These are phyloP conservation scores for Penicillium sp. DNA, from an alignment of 2,329 filamentous ascomycete species.

Conservation along the genomic window DNA sequence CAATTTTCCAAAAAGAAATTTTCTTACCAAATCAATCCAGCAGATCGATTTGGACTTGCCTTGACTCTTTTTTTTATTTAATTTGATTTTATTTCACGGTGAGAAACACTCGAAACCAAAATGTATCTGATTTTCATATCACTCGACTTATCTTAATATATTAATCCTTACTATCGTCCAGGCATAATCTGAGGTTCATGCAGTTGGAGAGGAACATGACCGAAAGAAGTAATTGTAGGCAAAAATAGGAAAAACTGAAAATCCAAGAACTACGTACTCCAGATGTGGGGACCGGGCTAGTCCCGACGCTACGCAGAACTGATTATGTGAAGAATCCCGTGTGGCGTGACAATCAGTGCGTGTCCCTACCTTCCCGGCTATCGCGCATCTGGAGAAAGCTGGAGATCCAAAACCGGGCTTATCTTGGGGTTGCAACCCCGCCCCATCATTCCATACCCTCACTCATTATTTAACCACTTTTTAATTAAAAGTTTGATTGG, in stretches of 20 bases:
- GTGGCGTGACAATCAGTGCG: constrained; percentile 24
- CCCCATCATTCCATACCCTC: not conserved
- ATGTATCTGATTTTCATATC: not conserved
- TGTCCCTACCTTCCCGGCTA: constrained; percentile 22
- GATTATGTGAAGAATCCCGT: constrained; percentile 22
- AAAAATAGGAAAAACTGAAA: constrained; percentile 20
- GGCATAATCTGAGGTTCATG: not conserved
- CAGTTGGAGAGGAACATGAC: constrained; percentile 24
- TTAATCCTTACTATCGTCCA: not conserved
- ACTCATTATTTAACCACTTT: too few species aligned
- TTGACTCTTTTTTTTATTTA: not conserved
- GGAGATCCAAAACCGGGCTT: not conserved
- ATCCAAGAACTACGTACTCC: constrained; percentile 1
- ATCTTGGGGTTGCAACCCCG: not conserved
- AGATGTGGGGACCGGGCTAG: constrained; percentile 19
- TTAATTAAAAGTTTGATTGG: not conserved
- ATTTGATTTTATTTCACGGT: not conserved
- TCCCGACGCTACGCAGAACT: constrained; percentile 12
- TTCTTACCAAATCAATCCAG: not conserved
- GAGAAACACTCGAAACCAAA: too few species aligned
- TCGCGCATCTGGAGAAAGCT: constrained; percentile 22
- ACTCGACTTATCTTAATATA: not conserved
- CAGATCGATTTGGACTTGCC: not conserved
- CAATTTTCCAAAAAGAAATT: not conserved
- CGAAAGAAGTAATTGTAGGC: constrained; percentile 23